Evolutionary conservation across 257 asterid genomes (phyloP), one percentile per base, ranked within the genome.

Genomic region (Gentiana macrophylla): DNA sequence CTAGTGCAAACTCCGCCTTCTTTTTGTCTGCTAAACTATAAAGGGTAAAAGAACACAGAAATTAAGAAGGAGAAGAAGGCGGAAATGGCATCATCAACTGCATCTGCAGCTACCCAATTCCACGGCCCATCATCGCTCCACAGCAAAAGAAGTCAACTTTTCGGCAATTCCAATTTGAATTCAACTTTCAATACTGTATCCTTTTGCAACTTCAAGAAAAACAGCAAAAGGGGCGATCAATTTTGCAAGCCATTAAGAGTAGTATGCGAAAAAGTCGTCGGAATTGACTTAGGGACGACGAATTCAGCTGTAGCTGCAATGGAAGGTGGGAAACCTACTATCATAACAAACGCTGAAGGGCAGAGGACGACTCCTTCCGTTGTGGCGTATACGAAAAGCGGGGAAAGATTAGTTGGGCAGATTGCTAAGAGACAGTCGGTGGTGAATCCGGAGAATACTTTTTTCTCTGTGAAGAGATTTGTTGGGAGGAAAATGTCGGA

Each of bases 311-410:
- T 87, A 55, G 96, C 94, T 35, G 96, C 94, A 0, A 87, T 87
- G 96, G 96, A 87, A 53, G 96, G 96, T 47, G 96, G 96, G 49
- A 87, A 87, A 75, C 96, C 96, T 6, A 87, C 96, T 3, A 84
- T 87, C 46, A 93, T 87, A 37, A 84, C 93, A 13, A 87, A 84
- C 57, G 89, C 89, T 0, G 96, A 87, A 71, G 96, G 96, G 15
- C 94, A 84, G 76, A 59, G 96, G 34, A 87, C 96, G 5, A 87
- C 96, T 4, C 96, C 96, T 4, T 87, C 96, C 6, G 96, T 87
- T 38, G 94, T 87, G 64, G 96, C 96, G 7, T 87, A 87, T 57
- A 82, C 94, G 1, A 87, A 87, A 77, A 72, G 37, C 35, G 93
- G 90, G 35, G 96, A 87, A 53, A 70, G 96, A 75, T 63, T 87